Conservation (phyloP, 805 yeast species). For the Wickerhamomyces strasburgensis region DNA sequence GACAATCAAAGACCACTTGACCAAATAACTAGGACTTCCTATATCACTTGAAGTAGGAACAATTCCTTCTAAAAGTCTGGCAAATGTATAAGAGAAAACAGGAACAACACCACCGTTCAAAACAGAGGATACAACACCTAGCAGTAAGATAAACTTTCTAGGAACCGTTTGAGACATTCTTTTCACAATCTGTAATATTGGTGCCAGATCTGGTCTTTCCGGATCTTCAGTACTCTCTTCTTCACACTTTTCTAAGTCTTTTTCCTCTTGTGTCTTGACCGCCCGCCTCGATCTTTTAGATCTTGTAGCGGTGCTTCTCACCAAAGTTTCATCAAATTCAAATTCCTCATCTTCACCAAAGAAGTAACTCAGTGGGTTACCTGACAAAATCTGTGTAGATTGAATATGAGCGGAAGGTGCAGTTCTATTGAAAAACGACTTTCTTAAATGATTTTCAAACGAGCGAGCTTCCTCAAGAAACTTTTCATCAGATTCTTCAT, state of each 20-base stretch:
- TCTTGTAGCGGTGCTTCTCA: neutral
- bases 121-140: slow-evolving; percentile 52
- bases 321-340: slow-evolving; percentile 3
- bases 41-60: slow-evolving; percentile 40
- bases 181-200: slow-evolving; percentile 26
- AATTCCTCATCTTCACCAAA: slow-evolving; percentile 4
- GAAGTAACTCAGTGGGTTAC: slow-evolving; percentile 18
- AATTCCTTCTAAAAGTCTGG: slow-evolving; percentile 63
- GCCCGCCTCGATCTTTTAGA: slow-evolving; percentile 8
- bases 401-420: too few species aligned
- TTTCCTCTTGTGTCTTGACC: neutral
- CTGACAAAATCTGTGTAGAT: slow-evolving; percentile 16
- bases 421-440: slow-evolving; percentile 3
- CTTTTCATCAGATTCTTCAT: neutral
- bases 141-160: slow-evolving; percentile 25
- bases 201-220: slow-evolving; percentile 24
- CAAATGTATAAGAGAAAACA: slow-evolving; percentile 69
- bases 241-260: slow-evolving; percentile 3
- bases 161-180: slow-evolving; percentile 26
- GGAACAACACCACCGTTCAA: slow-evolving; percentile 67
- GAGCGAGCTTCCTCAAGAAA: too few species aligned
- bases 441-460: neutral
- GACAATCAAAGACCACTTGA: slow-evolving; percentile 67
- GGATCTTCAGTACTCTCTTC: slow-evolving; percentile 5
- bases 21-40: slow-evolving; percentile 29